Conservation (phyloP, 257 asterid species). For the Solanum verrucosum region DNA sequence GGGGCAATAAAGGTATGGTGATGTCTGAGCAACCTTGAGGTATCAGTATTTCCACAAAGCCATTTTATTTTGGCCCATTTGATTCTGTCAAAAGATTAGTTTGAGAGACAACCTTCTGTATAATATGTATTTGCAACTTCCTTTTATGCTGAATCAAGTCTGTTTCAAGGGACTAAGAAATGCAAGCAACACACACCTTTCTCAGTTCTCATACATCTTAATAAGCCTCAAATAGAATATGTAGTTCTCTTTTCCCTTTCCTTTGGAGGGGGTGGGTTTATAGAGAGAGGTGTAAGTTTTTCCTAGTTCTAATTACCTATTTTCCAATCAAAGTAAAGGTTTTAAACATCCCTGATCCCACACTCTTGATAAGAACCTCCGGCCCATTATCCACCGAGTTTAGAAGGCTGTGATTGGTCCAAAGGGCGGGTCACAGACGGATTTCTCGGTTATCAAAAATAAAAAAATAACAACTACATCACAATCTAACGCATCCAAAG, state of each 20-base stretch:
- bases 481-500: not conserved
- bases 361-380: not conserved
- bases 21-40: not conserved
- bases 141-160: not conserved
- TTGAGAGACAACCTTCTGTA: not conserved
- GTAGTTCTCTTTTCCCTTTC: not conserved
- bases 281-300: not conserved
- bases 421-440: too few relatives aligned
- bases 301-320: not conserved
- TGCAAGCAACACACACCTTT: not conserved
- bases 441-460: too few relatives aligned
- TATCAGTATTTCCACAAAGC: not conserved
- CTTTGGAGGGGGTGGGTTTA: not conserved
- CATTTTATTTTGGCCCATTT: not conserved
- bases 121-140: not conserved
- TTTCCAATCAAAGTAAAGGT: not conserved
- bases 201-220: not conserved
- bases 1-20: not conserved
- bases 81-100: not conserved
- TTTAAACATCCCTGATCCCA: not conserved
- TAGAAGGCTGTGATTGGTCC: too few relatives aligned
- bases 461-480: not conserved
- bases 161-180: not conserved
- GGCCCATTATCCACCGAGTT: too few relatives aligned
- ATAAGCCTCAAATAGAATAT: not conserved